Evolutionary conservation across 805 yeast genomes (phyloP), one percentile per base, ranked within the genome.

Genomic region (Monosporozyma unispora): DNA sequence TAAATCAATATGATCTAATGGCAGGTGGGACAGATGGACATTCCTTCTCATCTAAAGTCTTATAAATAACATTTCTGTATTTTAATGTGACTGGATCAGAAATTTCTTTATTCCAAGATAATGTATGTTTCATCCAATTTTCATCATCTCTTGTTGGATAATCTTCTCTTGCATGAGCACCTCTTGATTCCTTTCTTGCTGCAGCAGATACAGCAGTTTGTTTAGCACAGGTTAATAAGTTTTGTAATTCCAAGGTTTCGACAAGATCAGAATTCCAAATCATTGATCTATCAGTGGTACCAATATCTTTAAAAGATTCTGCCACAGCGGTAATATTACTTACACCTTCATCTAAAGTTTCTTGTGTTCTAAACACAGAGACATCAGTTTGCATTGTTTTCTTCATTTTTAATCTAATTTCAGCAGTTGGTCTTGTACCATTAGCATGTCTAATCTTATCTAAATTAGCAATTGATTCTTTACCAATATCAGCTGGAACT

Each of bases 91-190:
- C 88, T 48, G 77, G 76, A 43, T 78, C 91, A 62, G 91, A 95
- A 53, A 76, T 75, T 25, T 72, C 68, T 50, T 70, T 64, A 77
- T 93, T 98, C 89, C 93, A 91, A 47, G 97, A 87, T 66, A 91
- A 75, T 46, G 97, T 78, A 74, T 91, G 99, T 76, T 91, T 93
- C 91, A 87, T 88, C 99, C 99, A 91, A 78, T 89, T 77, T 50
- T 67, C 89, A 69, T 91, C 99, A 67, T 91, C 96, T 81, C 99
- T 88, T 55, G 81, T 82, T 64, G 96, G 97, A 75, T 72, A 90
- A 71, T 91, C 99, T 72, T 91, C 99, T 77, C 98, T 85, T 52
- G 99, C 97, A 67, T 91, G 99, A 46, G 99, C 98, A 75, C 99
- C 99, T 77, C 99, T 87, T 37, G 97, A 89, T 75, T 91, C 99